These are phyloP conservation scores for Spencermartinsiella ligniputridi DNA, from an alignment of 1,139 yeast genomes.

Conservation along the genomic window DNA sequence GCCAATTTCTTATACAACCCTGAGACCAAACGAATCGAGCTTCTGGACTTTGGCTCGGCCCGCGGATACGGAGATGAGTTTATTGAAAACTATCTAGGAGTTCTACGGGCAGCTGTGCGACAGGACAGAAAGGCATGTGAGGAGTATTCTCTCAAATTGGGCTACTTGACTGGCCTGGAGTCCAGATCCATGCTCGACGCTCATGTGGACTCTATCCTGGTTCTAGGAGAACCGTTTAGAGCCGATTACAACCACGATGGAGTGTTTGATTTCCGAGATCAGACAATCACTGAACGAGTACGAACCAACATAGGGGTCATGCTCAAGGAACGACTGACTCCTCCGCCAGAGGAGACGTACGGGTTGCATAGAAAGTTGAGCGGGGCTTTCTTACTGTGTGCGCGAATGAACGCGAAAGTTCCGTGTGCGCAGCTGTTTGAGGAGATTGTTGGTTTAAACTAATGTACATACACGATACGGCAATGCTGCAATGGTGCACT, in stretches of 20 bases:
- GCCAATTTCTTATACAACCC: constrained; percentile 88
- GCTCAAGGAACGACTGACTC: constrained; percentile 87
- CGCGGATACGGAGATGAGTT: constrained; percentile 70
- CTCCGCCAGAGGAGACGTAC: constrained; percentile 98
- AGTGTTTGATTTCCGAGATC: constrained; percentile 67
- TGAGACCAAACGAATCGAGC: constrained; percentile 61
- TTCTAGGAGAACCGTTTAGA: constrained; percentile 88
- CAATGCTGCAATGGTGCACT: too few relatives aligned
- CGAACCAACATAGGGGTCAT: constrained; percentile 79
- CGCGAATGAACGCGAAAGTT: constrained; percentile 76
- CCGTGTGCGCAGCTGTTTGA: constrained; percentile 76
- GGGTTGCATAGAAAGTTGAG: constrained; percentile 90
- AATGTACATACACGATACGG: too few relatives aligned
- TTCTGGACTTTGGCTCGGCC: constrained; percentile 94
- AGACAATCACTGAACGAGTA: constrained; percentile 91
- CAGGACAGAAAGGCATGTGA: constrained; percentile 65
- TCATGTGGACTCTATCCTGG: constrained; percentile 85
- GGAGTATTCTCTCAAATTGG: constrained; percentile 64
- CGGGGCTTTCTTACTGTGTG: constrained; percentile 88
- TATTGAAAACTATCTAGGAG: constrained; percentile 60
- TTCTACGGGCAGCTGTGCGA: constrained; percentile 72
- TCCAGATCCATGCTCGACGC: constrained; percentile 84
- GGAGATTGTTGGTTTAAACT: constrained; percentile 71
- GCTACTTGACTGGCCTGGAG: constrained; percentile 90
- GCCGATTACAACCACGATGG: constrained; percentile 41